Conservation (phyloP, 768 basidiomycete genomes). For the Mycena maculata region DNA sequence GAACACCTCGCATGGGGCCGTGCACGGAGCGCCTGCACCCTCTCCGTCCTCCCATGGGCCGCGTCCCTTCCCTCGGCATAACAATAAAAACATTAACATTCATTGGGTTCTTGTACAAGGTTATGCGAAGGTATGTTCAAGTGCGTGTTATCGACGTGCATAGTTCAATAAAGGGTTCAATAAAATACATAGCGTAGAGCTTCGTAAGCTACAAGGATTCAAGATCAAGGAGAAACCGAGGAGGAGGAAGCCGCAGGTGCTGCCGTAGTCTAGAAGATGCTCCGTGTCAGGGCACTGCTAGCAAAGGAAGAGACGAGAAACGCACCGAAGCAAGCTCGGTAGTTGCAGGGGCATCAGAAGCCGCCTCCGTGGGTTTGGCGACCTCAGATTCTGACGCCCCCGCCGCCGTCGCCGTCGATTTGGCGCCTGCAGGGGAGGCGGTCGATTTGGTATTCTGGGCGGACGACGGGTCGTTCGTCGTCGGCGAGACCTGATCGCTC, state of each 20-base stretch:
- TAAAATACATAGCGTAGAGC: conserved; percentile 18
- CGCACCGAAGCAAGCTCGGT: conserved; percentile 7
- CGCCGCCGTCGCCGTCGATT: neutral
- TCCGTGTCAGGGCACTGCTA: neutral
- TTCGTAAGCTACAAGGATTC: conserved; percentile 4
- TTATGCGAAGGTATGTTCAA: conserved; percentile 14
- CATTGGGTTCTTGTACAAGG: conserved; percentile 20
- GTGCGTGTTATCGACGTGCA: conserved; percentile 11
- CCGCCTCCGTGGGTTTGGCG: neutral
- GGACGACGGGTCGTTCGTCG: neutral
- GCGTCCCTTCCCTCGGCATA: conserved; percentile 93
- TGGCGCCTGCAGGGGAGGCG: neutral
- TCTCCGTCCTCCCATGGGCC: conserved; percentile 82
- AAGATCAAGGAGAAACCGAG: conserved; percentile 16
- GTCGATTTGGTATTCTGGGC: conserved; percentile 15
- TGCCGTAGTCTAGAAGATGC: conserved; percentile 2
- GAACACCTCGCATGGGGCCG: conserved; percentile 60
- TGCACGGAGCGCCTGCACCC: conserved; percentile 79
- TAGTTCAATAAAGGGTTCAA: conserved; percentile 18
- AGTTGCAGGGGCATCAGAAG: conserved; percentile 13
- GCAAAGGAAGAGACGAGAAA: neutral
- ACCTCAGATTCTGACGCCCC: too few species aligned
- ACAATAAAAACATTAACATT: conserved; percentile 16
- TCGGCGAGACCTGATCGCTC: neutral
- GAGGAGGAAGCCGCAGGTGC: conserved; percentile 12